Conservation (phyloP, 1,284 basidiomycete species). For the Microstroma glucosiphilum region DNA sequence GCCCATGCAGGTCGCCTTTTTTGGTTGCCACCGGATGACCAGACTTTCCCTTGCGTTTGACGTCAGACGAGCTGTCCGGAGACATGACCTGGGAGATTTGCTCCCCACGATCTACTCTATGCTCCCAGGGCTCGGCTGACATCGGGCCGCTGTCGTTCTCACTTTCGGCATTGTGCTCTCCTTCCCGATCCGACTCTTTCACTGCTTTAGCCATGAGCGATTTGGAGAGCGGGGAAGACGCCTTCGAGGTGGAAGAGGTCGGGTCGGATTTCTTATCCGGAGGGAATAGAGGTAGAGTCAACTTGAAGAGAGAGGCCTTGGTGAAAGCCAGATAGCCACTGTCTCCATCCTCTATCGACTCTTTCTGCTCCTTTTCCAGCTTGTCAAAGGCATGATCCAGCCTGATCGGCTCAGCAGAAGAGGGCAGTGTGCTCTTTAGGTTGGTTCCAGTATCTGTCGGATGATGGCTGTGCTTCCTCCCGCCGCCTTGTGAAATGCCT, state of each 20-base stretch:
- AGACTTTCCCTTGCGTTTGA: slow-evolving; percentile 5
- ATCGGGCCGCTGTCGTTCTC: slow-evolving; percentile 1
- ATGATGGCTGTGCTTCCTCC: neutral
- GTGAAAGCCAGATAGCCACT: slow-evolving; percentile 38
- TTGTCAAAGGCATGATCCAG: neutral
- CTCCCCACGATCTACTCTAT: slow-evolving; percentile 12
- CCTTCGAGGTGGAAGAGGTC: slow-evolving; percentile 14
- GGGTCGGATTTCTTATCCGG: slow-evolving; percentile 8
- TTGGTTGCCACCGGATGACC: neutral
- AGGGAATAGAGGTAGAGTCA: slow-evolving; percentile 13
- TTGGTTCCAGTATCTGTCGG: neutral
- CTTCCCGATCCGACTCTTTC: neutral
- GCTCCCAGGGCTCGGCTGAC: slow-evolving; percentile 12
- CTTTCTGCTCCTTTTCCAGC: neutral
- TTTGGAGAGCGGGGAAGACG: slow-evolving; percentile 10
- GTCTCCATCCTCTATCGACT: neutral
- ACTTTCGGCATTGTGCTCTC: neutral
- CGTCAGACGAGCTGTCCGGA: neutral
- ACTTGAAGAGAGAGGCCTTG: slow-evolving; percentile 41
- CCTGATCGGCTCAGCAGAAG: neutral
- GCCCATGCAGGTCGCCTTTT: slow-evolving; percentile 21
- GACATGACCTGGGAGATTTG: slow-evolving; percentile 14
- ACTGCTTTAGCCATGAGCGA: slow-evolving; percentile 3
- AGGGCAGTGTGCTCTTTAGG: slow-evolving; percentile 1
- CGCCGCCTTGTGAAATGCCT: too few species aligned